Conservation (phyloP, 1,139 yeast species). For the Taphrina betulina region DNA sequence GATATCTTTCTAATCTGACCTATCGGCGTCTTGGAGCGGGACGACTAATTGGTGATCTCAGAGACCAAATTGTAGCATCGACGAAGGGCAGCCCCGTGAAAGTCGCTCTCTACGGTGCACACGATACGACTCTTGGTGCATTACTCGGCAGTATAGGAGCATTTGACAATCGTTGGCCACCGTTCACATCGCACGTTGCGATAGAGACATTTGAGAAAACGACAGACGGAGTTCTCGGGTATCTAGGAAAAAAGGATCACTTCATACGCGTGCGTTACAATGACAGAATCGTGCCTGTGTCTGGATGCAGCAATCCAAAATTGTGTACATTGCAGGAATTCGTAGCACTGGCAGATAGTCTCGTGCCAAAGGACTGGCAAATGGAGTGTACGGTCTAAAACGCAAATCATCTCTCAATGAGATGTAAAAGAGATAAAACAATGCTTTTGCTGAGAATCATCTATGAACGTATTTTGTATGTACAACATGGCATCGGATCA, state of each 20-base stretch:
- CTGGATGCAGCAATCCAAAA: conserved; percentile 36
- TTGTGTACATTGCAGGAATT: conserved; percentile 38
- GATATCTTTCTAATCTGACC: conserved; percentile 34
- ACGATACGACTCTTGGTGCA: conserved; percentile 40
- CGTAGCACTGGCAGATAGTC: conserved; percentile 25
- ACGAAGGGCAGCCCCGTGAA: conserved; percentile 33
- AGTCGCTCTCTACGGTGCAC: conserved; percentile 39
- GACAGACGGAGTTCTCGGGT: conserved; percentile 8
- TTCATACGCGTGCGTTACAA: conserved; percentile 39
- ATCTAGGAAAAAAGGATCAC: conserved; percentile 32
- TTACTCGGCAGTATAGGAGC: conserved; percentile 38
- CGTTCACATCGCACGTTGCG: conserved; percentile 38
- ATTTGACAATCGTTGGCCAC: conserved; percentile 39
- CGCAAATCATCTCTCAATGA: too few relatives aligned
- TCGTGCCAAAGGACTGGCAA: conserved; percentile 38
- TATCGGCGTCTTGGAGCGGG: conserved; percentile 36
- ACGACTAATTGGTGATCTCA: conserved; percentile 33
- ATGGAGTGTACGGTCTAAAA: conserved; percentile 32
- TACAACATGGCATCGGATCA: too few relatives aligned
- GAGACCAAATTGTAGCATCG: conserved; percentile 27
- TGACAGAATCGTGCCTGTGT: conserved; percentile 36
- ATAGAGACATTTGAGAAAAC: conserved; percentile 36
- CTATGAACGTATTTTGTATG: too few relatives aligned
- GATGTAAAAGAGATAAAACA: too few relatives aligned
- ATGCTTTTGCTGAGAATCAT: too few relatives aligned